Evolutionary conservation across 1,284 basidiomycete species (phyloP), one percentile per base, ranked within the genome.

Genomic region (Mycena sp.): DNA sequence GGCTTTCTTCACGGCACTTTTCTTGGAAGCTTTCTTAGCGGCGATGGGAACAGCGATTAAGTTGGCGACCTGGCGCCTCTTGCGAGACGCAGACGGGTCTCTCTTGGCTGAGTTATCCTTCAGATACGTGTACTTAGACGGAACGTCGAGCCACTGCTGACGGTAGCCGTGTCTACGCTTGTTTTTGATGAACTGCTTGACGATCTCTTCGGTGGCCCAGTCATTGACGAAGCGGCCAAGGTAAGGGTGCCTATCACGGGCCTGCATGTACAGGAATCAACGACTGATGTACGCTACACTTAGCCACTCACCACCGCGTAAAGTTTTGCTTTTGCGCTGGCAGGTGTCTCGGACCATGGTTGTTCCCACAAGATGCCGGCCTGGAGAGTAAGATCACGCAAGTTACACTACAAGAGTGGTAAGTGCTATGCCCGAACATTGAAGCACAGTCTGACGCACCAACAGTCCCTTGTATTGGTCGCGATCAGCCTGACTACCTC

Each of bases 141-240:
- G 49, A 9, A 53, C 43, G 14, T 53, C 57, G 17, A 68, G 66
- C 43, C 41, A n/a, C 0, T 53, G 25, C 23, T 45, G n/a, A 19
- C 17, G 23, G 59, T 65, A 65, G 26, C n/a, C 52, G 23, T 59
- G 16, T 3, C 32, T 35, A n/a, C 64, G 61, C 23, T 49, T 49
- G 40, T 70, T 72, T 38, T 65, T 64, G 10, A 67, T 35, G 41
- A 40, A 69, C 35, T 68, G 65, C 50, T 63, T 64, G 26, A 69
- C 52, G 28, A 70, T 55, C 21, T 64, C 70, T 23, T 59, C 63
- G 7, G 67, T 71, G 3, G 70, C 69, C 71, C 70, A 72, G 53
- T 70, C 67, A 30, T 70, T 61, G 19, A 57, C 59, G 43, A 60
- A 72, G 7, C 54, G 51, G 2, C n/a, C 52, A 9, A 72, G 62